A percentile compares a stretch with the other conserved stretches of the same genome.
Evolutionary conservation across 768 basidiomycete genomes (phyloP).

Genomic region (Kwoniella europaea): DNA sequence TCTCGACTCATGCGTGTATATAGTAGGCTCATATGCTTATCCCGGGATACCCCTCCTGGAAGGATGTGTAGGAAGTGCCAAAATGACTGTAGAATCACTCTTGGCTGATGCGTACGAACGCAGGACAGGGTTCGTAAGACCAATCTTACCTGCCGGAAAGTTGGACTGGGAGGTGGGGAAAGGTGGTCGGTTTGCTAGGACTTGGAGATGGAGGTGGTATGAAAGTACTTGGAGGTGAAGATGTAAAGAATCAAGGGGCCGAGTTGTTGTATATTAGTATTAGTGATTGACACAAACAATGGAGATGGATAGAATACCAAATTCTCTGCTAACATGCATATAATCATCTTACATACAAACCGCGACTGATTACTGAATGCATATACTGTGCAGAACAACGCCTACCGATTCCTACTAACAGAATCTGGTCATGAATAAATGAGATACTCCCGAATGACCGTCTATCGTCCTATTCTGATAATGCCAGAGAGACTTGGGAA

Average conservation of each 20-base stretch:
- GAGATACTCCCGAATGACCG: too few relatives aligned
- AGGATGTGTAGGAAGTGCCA: constrained; percentile 77
- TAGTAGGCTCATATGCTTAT: constrained; percentile 74
- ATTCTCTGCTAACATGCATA: too few relatives aligned
- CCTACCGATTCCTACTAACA: too few relatives aligned
- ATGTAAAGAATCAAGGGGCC: too few relatives aligned
- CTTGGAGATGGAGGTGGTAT: background rate
- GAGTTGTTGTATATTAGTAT: background rate
- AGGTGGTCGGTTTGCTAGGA: background rate
- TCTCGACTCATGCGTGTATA: constrained; percentile 65
- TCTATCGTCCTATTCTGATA: too few relatives aligned
- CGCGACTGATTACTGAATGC: too few relatives aligned
- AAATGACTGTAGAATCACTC: constrained; percentile 61
- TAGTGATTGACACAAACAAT: background rate
- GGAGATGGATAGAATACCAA: too few relatives aligned
- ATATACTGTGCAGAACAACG: too few relatives aligned
- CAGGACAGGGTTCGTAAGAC: background rate
- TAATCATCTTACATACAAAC: too few relatives aligned
- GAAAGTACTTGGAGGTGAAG: background rate
- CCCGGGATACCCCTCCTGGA: constrained; percentile 77
- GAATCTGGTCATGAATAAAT: too few relatives aligned
- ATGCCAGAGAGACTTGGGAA: too few relatives aligned
- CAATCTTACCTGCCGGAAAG: background rate
- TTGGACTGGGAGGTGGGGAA: background rate
- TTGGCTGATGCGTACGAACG: background rate